Percentiles rank a stretch among this genome's conserved stretches.
Conservation (phyloP, 768 basidiomycete species). For the Mycena leptocephala region DNA sequence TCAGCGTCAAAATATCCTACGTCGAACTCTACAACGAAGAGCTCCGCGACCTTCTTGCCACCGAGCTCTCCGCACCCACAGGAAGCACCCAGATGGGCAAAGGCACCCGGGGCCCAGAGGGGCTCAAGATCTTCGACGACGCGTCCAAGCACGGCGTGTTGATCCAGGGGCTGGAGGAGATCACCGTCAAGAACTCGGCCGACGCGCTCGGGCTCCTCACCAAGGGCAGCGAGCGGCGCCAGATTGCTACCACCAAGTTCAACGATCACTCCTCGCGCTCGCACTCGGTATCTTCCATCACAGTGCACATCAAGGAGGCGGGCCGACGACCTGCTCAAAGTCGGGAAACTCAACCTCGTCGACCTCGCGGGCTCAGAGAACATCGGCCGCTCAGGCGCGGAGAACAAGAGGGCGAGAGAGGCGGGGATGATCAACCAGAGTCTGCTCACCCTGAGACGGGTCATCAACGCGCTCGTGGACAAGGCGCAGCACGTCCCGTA, state of each 20-base stretch:
- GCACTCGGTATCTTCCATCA: conserved; percentile 97
- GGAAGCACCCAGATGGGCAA: conserved; percentile 75
- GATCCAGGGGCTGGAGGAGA: conserved; percentile 96
- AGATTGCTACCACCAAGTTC: conserved; percentile 97
- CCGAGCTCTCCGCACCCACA: conserved; percentile 80
- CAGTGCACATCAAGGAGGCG: conserved; percentile 92
- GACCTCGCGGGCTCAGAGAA: conserved; percentile 99
- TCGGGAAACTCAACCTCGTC: conserved; percentile 97
- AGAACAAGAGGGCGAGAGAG: conserved; percentile 94
- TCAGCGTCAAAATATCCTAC: conserved; percentile 94
- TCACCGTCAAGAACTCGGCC: conserved; percentile 84
- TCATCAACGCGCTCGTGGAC: conserved; percentile 97
- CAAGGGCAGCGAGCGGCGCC: conserved; percentile 92
- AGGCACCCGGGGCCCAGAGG: conserved; percentile 63
- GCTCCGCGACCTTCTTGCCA: conserved; percentile 91
- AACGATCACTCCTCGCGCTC: conserved; percentile 98
- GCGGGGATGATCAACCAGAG: conserved; percentile 99
- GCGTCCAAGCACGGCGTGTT: conserved; percentile 89
- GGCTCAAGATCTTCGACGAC: conserved; percentile 96
- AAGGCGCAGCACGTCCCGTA: conserved; percentile 95
- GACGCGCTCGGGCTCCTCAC: conserved; percentile 89
- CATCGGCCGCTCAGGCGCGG: conserved; percentile 95
- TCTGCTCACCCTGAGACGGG: conserved; percentile 94
- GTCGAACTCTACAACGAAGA: conserved; percentile 99
- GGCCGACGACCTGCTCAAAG: conserved; percentile 90